Evolutionary conservation across 2,329 filamentous ascomycete species (phyloP).

Genomic region (Alternaria incomplexa): DNA sequence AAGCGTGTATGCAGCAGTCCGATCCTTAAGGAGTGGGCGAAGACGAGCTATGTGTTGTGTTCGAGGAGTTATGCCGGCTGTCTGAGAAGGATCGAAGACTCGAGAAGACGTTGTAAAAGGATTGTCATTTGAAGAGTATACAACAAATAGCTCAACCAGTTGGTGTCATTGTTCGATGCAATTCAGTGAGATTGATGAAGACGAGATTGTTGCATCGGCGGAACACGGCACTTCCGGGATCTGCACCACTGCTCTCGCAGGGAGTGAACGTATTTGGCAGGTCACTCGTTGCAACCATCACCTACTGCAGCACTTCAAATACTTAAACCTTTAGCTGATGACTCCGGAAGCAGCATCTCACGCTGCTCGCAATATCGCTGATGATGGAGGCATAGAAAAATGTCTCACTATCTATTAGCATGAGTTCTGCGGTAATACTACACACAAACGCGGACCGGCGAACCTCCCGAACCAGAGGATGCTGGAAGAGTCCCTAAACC

Average conservation of each 20-base stretch:
- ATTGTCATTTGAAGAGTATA: not conserved
- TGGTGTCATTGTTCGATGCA: not conserved
- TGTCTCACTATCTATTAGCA: not conserved
- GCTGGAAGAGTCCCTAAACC: not conserved
- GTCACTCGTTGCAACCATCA: not conserved
- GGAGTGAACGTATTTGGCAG: slow-evolving; percentile 6
- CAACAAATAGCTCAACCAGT: not conserved
- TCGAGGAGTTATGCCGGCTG: not conserved
- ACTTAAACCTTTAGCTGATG: not conserved
- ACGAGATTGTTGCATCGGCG: not conserved
- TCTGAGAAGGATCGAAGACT: not conserved
- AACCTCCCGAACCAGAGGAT: not conserved
- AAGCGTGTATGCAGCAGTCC: not conserved
- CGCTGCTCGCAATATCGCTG: not conserved
- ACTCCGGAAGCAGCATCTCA: not conserved
- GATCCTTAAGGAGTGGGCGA: not conserved
- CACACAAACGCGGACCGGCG: not conserved
- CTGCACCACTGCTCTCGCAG: slow-evolving; percentile 1
- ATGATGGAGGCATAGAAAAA: not conserved
- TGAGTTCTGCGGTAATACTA: not conserved
- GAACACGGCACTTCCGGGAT: slow-evolving; percentile 1
- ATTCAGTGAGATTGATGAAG: not conserved
- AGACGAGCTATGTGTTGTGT: not conserved
- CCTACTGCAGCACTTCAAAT: not conserved
- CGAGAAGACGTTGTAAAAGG: not conserved